Conservation (phyloP, 345 rosid genomes). For the Noccaea caerulescens region DNA sequence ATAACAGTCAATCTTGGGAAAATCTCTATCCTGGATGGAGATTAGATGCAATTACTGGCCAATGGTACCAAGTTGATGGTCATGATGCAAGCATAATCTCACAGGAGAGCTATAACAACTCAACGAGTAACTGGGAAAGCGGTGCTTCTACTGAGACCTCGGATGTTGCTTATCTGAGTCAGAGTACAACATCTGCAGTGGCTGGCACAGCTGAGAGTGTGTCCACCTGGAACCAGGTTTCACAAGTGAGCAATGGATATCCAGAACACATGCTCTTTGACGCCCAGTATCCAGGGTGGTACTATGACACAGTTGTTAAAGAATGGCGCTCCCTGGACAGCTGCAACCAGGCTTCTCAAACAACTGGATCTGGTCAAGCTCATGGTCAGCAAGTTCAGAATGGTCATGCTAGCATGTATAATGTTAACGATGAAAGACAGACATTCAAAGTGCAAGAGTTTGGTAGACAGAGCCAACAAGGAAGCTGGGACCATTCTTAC, state of each 20-base stretch:
- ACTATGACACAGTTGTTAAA: conserved; percentile 69
- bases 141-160: conserved; percentile 52
- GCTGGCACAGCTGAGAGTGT: conserved; percentile 58
- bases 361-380: conserved; percentile 47
- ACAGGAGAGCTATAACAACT: conserved; percentile 47
- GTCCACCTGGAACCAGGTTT: conserved; percentile 69
- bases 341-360: conserved; percentile 62
- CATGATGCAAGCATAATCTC: conserved; percentile 40
- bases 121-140: conserved; percentile 52
- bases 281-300: conserved; percentile 94
- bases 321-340: conserved; percentile 78
- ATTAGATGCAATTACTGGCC: conserved; percentile 69
- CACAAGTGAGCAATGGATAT: conserved; percentile 69
- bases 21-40: conserved; percentile 91
- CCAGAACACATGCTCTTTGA: conserved; percentile 92
- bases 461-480: conserved; percentile 50
- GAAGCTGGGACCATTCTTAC: conserved; percentile 58
- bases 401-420: conserved; percentile 50
- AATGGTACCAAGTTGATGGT: conserved; percentile 79
- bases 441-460: conserved; percentile 51
- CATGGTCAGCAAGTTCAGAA: conserved; percentile 63
- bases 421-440: conserved; percentile 51
- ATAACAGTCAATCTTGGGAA: conserved; percentile 73
- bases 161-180: conserved; percentile 63
- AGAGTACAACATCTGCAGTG: conserved; percentile 59